These are phyloP conservation scores for Suhomyces canberraensis DNA, from an alignment of 805 yeast species.

Conservation along the genomic window DNA sequence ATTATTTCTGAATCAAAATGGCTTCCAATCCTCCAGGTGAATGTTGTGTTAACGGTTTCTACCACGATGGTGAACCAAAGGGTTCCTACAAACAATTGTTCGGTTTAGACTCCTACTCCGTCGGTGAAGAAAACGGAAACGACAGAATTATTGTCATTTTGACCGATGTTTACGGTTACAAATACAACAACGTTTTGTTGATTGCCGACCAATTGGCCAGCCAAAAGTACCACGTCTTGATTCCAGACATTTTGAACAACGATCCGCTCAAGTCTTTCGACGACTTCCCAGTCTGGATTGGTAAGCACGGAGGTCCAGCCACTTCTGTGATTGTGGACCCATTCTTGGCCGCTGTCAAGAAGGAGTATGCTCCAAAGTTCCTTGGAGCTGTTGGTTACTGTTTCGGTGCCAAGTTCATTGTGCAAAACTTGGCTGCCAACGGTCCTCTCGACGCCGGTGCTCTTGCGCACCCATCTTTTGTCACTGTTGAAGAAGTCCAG, in stretches of 20 bases:
- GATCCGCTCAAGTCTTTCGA: constrained; percentile 15
- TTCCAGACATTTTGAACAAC: constrained; percentile 29
- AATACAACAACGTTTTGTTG: constrained; percentile 24
- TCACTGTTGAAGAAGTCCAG: constrained; percentile 62
- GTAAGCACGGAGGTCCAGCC: constrained; percentile 8
- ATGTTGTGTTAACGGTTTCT: constrained; percentile 21
- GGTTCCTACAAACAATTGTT: constrained; percentile 19
- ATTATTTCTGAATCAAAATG: no score
- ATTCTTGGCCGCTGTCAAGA: constrained; percentile 7
- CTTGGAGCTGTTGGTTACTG: constrained; percentile 21
- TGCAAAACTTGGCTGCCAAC: constrained; percentile 24
- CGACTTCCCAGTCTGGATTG: constrained; percentile 7
- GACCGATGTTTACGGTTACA: constrained; percentile 30
- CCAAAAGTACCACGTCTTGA: constrained; percentile 18
- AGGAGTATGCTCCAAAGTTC: constrained; percentile 4
- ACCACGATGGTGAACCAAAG: constrained; percentile 27
- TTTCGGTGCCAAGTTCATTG: constrained; percentile 23
- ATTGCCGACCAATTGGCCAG: constrained; percentile 27
- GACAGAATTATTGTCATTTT: constrained; percentile 22
- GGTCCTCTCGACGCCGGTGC: constrained; percentile 60
- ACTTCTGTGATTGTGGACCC: constrained; percentile 11
- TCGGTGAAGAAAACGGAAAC: constrained; percentile 19
- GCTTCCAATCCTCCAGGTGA: constrained; percentile 14
- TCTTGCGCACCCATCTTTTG: constrained; percentile 80
- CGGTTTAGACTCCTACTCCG: constrained; percentile 28